Evolutionary conservation across 2,329 filamentous ascomycete genomes (phyloP).

Genomic region (Cordyceps fumosorosea): DNA sequence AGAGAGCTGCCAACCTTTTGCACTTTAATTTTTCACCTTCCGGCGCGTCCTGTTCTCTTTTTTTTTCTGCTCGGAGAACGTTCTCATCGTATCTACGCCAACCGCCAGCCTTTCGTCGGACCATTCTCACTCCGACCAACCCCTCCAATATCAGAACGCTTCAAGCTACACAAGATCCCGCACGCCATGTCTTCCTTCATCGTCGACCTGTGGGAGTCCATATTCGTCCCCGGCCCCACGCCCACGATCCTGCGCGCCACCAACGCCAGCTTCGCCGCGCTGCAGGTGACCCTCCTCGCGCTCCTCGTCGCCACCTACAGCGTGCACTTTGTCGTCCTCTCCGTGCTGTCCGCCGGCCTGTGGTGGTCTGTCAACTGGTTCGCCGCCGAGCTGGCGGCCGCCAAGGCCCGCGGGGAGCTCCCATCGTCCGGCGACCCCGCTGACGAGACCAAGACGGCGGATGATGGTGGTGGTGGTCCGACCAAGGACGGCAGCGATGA

Average conservation of each 20-base stretch:
- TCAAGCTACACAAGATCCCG: neutral
- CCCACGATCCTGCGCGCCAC: slow-evolving; percentile 83
- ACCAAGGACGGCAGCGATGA: slow-evolving; percentile 28
- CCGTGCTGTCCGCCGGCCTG: slow-evolving; percentile 68
- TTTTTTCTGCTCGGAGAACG: neutral
- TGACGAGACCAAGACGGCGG: neutral
- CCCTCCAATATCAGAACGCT: too few species aligned
- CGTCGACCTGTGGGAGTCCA: slow-evolving; percentile 77
- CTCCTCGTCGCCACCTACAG: slow-evolving; percentile 79
- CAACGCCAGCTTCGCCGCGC: slow-evolving; percentile 78
- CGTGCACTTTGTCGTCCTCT: slow-evolving; percentile 82
- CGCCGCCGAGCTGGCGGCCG: slow-evolving; percentile 54
- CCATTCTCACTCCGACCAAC: too few species aligned
- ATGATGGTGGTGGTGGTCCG: neutral
- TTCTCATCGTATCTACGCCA: neutral
- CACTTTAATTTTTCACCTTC: neutral
- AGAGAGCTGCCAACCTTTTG: neutral
- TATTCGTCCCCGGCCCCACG: slow-evolving; percentile 89
- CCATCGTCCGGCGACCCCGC: neutral
- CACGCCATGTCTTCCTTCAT: slow-evolving; percentile 54
- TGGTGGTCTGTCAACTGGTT: slow-evolving; percentile 99
- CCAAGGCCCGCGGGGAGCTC: slow-evolving; percentile 29
- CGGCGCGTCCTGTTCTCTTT: neutral
- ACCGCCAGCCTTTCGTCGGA: neutral
- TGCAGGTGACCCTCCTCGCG: slow-evolving; percentile 70